These are phyloP conservation scores for Thecaphora thlaspeos DNA, from an alignment of 1,284 basidiomycete genomes.

Conservation along the genomic window DNA sequence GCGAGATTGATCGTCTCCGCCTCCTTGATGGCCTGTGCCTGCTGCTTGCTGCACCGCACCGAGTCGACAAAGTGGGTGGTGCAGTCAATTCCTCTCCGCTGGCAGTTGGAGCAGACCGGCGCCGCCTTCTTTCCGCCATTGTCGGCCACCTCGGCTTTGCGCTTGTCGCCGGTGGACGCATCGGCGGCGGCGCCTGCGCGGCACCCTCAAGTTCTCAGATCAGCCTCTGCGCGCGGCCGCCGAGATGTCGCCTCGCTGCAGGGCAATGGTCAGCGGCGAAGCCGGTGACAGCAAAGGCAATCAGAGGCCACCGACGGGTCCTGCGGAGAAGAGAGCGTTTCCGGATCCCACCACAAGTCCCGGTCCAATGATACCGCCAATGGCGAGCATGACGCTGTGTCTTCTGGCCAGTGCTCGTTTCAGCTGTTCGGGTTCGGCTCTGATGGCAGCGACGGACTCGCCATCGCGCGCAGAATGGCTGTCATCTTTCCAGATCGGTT, in stretches of 20 bases:
- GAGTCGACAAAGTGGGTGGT: constrained; percentile 41
- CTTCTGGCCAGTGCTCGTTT: constrained; percentile 33
- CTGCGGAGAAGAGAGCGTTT: constrained; percentile 27
- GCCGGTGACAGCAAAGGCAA: constrained; percentile 39
- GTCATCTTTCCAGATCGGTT: no score
- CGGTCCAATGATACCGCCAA: constrained; percentile 48
- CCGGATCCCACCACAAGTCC: constrained; percentile 43
- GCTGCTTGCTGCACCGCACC: constrained; percentile 29
- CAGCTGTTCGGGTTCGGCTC: constrained; percentile 19
- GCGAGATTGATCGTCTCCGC: neutral
- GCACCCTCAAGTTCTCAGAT: no score
- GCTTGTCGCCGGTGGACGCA: constrained; percentile 21
- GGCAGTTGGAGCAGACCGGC: constrained; percentile 37
- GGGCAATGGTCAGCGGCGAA: constrained; percentile 41
- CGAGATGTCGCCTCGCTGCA: constrained; percentile 27
- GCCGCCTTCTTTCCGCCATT: constrained; percentile 1
- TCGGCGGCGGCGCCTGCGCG: neutral
- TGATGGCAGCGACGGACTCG: no score
- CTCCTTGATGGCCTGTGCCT: constrained; percentile 20
- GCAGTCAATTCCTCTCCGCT: constrained; percentile 36
- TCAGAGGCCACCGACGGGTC: constrained; percentile 32
- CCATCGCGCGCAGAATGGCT: neutral
- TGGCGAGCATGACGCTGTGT: constrained; percentile 45
- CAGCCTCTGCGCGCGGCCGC: constrained; percentile 2
- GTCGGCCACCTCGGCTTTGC: constrained; percentile 9